These are phyloP conservation scores for Talaromyces sp. DNA, from an alignment of 2,329 filamentous ascomycete species.

Conservation along the genomic window DNA sequence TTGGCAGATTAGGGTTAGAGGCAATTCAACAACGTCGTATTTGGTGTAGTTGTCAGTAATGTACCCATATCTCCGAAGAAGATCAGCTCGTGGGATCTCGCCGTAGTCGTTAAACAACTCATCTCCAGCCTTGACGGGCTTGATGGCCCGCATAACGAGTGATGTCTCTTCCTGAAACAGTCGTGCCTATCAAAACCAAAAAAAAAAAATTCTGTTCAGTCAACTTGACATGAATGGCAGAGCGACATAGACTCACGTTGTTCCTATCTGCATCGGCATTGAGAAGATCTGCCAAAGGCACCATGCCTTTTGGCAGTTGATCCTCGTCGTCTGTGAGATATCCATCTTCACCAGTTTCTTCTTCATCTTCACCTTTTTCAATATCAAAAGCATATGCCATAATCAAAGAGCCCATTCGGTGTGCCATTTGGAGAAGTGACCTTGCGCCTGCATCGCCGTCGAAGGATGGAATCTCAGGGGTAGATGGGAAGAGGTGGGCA, in stretches of 20 bases:
- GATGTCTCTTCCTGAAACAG: constrained; percentile 56
- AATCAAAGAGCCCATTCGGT: constrained; percentile 80
- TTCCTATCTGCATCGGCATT: constrained; percentile 81
- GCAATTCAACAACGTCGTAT: constrained; percentile 79
- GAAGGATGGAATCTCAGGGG: constrained; percentile 36
- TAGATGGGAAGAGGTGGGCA: constrained; percentile 37
- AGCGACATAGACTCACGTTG: constrained; percentile 54
- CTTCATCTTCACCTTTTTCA: constrained; percentile 53
- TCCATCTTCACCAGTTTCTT: constrained; percentile 50
- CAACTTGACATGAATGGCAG: background rate
- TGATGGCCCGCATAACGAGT: constrained; percentile 68
- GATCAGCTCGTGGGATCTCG: constrained; percentile 73
- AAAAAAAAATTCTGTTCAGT: constrained; percentile 2
- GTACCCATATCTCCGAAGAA: constrained; percentile 82
- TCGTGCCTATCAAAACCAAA: constrained; percentile 41
- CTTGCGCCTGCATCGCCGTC: constrained; percentile 38
- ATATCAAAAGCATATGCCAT: constrained; percentile 94
- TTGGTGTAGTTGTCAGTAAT: constrained; percentile 71
- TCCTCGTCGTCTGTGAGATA: constrained; percentile 61
- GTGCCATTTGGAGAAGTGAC: constrained; percentile 56
- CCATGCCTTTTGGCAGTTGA: constrained; percentile 72
- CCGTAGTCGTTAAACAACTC: constrained; percentile 90
- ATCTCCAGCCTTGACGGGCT: constrained; percentile 63
- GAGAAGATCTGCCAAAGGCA: constrained; percentile 83
- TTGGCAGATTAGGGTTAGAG: constrained; percentile 55